Conservation (phyloP, 345 rosid species). For the Murraya paniculata region DNA sequence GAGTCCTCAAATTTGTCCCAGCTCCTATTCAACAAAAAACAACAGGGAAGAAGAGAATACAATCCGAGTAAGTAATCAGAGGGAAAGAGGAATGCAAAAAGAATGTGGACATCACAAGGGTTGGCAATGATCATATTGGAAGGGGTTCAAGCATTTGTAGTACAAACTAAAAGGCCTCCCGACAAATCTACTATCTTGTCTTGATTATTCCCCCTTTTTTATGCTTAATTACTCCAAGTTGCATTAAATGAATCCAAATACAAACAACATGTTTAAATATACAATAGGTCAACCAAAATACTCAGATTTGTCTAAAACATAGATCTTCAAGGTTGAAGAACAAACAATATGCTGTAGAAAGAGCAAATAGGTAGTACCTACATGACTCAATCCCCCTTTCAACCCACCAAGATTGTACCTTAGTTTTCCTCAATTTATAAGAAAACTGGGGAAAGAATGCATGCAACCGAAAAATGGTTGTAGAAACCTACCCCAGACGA, state of each 20-base stretch:
- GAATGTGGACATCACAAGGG: not conserved
- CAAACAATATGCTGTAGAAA: not conserved
- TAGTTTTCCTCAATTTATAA: not conserved
- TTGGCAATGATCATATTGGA: not conserved
- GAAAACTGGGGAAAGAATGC: not conserved
- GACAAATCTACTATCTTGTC: not conserved
- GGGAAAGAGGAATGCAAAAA: not conserved
- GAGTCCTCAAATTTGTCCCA: conserved; percentile 87
- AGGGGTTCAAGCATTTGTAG: not conserved
- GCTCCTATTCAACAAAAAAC: conserved; percentile 41
- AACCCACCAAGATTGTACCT: not conserved
- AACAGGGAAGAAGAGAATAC: not conserved
- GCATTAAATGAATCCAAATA: not conserved
- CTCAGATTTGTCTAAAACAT: not conserved
- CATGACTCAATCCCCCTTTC: conserved; percentile 1
- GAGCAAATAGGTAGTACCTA: not conserved
- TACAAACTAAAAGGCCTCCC: not conserved
- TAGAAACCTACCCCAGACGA: conserved; percentile 64
- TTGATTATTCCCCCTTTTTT: not conserved
- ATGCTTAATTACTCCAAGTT: not conserved
- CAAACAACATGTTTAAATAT: not conserved
- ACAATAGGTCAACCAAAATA: not conserved
- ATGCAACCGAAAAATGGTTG: conserved; percentile 7
- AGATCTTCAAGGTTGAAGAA: not conserved
- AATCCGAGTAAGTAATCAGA: not conserved